Percentiles rank a stretch among this genome's conserved stretches.
Evolutionary conservation across 768 basidiomycete genomes (phyloP).

Genomic region (Lactifluus pinguis): DNA sequence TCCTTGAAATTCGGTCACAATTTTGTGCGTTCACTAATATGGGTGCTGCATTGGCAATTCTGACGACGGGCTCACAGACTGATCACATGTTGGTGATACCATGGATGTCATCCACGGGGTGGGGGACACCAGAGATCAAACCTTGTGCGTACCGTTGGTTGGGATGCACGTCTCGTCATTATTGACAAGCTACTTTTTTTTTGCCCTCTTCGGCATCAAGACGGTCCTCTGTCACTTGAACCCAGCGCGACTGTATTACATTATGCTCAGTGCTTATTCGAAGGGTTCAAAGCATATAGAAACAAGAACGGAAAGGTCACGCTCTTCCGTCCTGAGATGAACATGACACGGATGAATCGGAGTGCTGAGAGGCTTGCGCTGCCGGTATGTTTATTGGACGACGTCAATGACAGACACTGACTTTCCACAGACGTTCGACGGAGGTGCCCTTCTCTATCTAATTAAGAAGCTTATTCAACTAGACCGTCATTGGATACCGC

Average conservation of each 20-base stretch:
- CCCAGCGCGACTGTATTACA: constrained; percentile 45
- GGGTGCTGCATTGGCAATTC: neutral
- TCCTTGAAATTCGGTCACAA: constrained; percentile 17
- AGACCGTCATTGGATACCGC: constrained; percentile 44
- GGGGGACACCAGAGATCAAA: constrained; percentile 36
- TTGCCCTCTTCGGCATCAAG: constrained; percentile 18
- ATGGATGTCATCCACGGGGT: constrained; percentile 34
- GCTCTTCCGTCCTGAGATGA: constrained; percentile 45
- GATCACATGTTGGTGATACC: constrained; percentile 36
- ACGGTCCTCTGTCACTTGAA: constrained; percentile 39
- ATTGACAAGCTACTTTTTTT: neutral
- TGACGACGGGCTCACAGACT: constrained; percentile 12
- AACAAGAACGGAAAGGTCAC: constrained; percentile 35
- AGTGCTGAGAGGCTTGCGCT: constrained; percentile 34
- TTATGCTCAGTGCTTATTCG: constrained; percentile 43
- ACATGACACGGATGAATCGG: constrained; percentile 43
- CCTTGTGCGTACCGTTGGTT: constrained; percentile 29
- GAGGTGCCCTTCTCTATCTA: constrained; percentile 32
- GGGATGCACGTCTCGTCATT: neutral
- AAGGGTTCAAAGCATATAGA: constrained; percentile 45
- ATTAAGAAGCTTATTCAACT: constrained; percentile 40
- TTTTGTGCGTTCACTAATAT: constrained; percentile 4
- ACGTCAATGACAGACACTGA: neutral
- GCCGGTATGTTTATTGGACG: constrained; percentile 20
- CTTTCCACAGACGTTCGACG: constrained; percentile 32